Evolutionary conservation across 805 yeast species (phyloP).

Genomic region (Cyberlindnera galapagoensis): DNA sequence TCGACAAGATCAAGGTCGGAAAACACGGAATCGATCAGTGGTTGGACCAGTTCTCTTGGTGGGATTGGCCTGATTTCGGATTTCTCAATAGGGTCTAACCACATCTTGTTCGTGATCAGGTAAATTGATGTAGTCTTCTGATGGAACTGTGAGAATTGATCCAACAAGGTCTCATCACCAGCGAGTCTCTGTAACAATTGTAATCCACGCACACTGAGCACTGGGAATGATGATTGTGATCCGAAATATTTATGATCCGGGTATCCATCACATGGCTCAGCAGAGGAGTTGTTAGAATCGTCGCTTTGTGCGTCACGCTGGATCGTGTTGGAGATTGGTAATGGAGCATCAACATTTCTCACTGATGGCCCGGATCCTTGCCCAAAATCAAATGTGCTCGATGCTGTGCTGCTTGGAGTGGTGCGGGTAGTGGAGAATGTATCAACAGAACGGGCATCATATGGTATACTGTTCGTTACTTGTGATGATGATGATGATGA

Average conservation of each 20-base stretch:
- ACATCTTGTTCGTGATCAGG: conserved; percentile 18
- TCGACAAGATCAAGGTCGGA: conserved; percentile 7
- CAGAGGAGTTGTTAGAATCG: conserved; percentile 4
- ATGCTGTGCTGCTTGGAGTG: too few species aligned
- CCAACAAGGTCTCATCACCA: conserved; percentile 13
- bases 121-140: conserved; percentile 17
- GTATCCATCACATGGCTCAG: conserved; percentile 4
- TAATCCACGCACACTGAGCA: conserved; percentile 35
- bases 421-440: too few species aligned
- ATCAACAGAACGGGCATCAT: too few species aligned
- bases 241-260: conserved; percentile 17
- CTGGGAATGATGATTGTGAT: conserved; percentile 26
- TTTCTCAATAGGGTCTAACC: conserved; percentile 31
- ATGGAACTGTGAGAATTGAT: conserved; percentile 23
- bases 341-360: conserved; percentile 4
- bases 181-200: conserved; percentile 29
- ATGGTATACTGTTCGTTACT: too few species aligned
- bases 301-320: conserved; percentile 2
- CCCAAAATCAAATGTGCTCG: too few species aligned
- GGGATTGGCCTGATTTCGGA: conserved; percentile 27
- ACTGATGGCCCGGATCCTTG: too few species aligned
- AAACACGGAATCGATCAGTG: conserved; percentile 13
- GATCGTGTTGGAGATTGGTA: neutral
- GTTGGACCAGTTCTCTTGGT: conserved; percentile 16
- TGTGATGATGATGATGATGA: neutral